Base-by-base conservation (phyloP, 805 yeast species). In the Candida vaughaniae region DNA sequence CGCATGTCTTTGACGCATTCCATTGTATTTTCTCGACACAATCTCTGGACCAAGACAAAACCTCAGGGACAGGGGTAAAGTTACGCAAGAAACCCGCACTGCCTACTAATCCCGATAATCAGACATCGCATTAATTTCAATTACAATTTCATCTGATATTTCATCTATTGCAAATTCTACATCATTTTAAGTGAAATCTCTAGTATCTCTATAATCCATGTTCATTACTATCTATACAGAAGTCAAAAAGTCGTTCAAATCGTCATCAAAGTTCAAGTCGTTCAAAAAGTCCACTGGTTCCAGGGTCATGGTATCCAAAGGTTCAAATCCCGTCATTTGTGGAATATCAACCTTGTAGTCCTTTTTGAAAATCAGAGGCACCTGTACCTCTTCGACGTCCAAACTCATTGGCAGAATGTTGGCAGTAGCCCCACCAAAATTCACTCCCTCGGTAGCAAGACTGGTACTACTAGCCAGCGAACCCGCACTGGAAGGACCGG, bases 221-320 rank as follows among this genome's bases (percentile, higher is more conserved):
- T 25, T 11, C 25, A 34, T 14, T 34, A 31, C n/a, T 22, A 11
- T 22, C 34, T 36, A 30, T 20, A 36, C 44, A 31, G 44, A 35
- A 35, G 47, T 37, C 22, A 43, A 39, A 43, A 43, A 40, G 6
- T 43, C 47, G 22, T 39, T 33, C 36, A 40, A 25, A 22, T 39
- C 44, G 40, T 36, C 33, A 29, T 17, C 39, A 22, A 35, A 35
- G 17, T 22, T 28, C 14, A 33, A 16, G n/a, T 35, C 32, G 11
- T 22, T 27, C 33, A 35, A 28, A 22, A 35, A 28, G 18, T 35
- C 38, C 3, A 31, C 25, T 14, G 34, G 34, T 17, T 28, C 25
- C 5, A 25, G 11, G 12, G 28, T 15, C 18, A n/a, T 15, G 8
- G 30, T 5, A 15, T 28, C 33, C 19, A 32, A 25, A 5, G 15